Evolutionary conservation across 495 filamentous ascomycete species (phyloP).

Genomic region (Friedmanniomyces simplex): DNA sequence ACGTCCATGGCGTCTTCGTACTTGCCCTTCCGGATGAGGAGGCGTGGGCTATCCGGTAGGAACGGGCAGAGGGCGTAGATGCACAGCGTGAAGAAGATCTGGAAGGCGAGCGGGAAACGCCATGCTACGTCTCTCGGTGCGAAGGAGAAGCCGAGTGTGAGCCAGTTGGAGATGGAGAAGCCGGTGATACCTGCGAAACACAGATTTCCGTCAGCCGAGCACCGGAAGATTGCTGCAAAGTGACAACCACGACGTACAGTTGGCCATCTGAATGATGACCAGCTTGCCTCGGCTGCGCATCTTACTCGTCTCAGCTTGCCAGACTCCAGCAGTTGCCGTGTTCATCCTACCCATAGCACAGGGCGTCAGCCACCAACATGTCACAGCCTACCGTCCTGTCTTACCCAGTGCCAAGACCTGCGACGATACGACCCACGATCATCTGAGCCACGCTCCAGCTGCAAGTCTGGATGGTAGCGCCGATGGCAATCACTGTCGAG

Average conservation of each 20-base stretch:
- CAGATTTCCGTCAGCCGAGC: conserved; percentile 12
- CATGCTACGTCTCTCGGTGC: conserved; percentile 13
- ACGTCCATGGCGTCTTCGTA: conserved; percentile 25
- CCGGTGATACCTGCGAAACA: conserved; percentile 12
- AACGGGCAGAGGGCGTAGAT: conserved; percentile 4
- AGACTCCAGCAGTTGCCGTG: conserved; percentile 16
- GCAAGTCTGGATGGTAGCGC: conserved; percentile 8
- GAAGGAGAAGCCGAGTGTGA: conserved; percentile 18
- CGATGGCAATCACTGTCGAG: conserved; percentile 9
- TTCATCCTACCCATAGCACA: not conserved
- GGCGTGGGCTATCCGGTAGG: conserved; percentile 22
- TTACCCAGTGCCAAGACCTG: conserved; percentile 15
- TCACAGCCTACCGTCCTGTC: not conserved
- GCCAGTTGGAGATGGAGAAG: conserved; percentile 18
- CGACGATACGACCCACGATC: conserved; percentile 16
- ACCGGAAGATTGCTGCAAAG: too few relatives aligned
- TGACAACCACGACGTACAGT: conserved; percentile 23
- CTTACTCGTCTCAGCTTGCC: conserved; percentile 14
- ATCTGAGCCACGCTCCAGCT: conserved; percentile 16
- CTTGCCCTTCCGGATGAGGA: conserved; percentile 28
- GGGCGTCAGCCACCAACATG: not conserved
- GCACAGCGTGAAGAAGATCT: conserved; percentile 15
- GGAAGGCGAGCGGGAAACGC: conserved; percentile 18
- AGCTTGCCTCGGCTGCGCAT: conserved; percentile 8
- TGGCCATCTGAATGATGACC: conserved; percentile 24